A percentile compares a stretch with the other conserved stretches of the same genome.
These are phyloP conservation scores for Thielaviopsis punctulata DNA, from an alignment of 2,329 filamentous ascomycete genomes.

Conservation along the genomic window DNA sequence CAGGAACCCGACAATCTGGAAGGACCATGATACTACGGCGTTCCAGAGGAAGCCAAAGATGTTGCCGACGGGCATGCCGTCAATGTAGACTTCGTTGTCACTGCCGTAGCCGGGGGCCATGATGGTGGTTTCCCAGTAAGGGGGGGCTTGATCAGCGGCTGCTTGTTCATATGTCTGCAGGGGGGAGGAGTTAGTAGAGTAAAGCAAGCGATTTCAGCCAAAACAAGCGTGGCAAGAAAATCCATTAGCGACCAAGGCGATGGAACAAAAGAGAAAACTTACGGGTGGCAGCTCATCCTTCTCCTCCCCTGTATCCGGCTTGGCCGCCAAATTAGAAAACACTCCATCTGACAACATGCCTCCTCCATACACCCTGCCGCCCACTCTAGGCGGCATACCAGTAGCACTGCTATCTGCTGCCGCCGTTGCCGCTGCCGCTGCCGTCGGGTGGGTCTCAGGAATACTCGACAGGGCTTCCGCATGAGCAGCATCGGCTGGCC, in stretches of 20 bases:
- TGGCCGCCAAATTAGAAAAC: conserved; percentile 85
- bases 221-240: too few relatives aligned
- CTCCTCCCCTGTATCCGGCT: conserved; percentile 59
- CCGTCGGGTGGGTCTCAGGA: not conserved
- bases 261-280: conserved; percentile 24
- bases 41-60: conserved; percentile 84
- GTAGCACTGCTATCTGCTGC: not conserved
- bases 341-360: conserved; percentile 81
- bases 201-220: not conserved
- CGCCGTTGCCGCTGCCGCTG: not conserved
- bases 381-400: not conserved
- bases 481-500: not conserved
- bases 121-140: conserved; percentile 98
- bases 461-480: conserved; percentile 14
- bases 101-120: conserved; percentile 77
- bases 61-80: conserved; percentile 82
- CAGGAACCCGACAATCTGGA: conserved; percentile 91
- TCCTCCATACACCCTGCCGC: conserved; percentile 41
- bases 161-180: conserved; percentile 90
- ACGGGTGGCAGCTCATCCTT: conserved; percentile 87
- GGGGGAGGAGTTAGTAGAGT: conserved; percentile 12
- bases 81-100: conserved; percentile 91
- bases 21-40: conserved; percentile 92
- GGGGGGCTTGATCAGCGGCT: conserved; percentile 84
- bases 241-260: not conserved